Conservation (phyloP, 1,284 basidiomycete species). For the Paramarasmius palmivorus region DNA sequence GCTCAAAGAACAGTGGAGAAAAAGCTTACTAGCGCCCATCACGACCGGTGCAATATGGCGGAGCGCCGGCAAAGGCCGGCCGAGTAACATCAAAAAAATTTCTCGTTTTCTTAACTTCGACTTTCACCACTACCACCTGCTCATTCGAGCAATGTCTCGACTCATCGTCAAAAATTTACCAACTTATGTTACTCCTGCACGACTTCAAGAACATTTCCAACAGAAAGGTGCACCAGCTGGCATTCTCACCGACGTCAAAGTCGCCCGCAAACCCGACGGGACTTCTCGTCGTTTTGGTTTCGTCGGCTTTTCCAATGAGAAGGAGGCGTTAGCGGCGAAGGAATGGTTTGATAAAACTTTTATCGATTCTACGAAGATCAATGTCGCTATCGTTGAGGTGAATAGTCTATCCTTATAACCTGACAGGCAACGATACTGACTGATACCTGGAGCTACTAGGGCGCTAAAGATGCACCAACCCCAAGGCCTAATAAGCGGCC, state of each 20-base stretch:
- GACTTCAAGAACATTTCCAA: constrained; percentile 72
- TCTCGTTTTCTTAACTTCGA: constrained; percentile 16
- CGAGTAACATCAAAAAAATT: constrained; percentile 20
- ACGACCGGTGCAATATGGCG: no score
- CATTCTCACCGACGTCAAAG: constrained; percentile 85
- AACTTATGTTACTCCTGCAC: constrained; percentile 64
- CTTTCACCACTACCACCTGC: neutral
- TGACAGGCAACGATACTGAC: constrained; percentile 9
- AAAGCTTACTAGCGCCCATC: no score
- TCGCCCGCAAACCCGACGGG: constrained; percentile 78
- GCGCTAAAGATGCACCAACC: constrained; percentile 61
- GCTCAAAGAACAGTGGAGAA: no score
- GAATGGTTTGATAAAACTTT: constrained; percentile 89
- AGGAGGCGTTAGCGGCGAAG: constrained; percentile 76
- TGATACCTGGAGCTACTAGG: constrained; percentile 37
- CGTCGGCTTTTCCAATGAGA: constrained; percentile 83
- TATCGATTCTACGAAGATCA: constrained; percentile 74
- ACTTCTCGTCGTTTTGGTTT: constrained; percentile 90
- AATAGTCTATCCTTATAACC: constrained; percentile 24
- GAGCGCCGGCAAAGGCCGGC: neutral
- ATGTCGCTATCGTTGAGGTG: constrained; percentile 79
- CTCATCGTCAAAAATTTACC: constrained; percentile 92
- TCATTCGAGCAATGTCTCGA: constrained; percentile 67
- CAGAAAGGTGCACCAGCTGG: constrained; percentile 63
- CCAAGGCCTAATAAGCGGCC: constrained; percentile 71